Base-by-base conservation (phyloP, 352 stramenopile genomes). In the Phytophthora cryptogea region DNA sequence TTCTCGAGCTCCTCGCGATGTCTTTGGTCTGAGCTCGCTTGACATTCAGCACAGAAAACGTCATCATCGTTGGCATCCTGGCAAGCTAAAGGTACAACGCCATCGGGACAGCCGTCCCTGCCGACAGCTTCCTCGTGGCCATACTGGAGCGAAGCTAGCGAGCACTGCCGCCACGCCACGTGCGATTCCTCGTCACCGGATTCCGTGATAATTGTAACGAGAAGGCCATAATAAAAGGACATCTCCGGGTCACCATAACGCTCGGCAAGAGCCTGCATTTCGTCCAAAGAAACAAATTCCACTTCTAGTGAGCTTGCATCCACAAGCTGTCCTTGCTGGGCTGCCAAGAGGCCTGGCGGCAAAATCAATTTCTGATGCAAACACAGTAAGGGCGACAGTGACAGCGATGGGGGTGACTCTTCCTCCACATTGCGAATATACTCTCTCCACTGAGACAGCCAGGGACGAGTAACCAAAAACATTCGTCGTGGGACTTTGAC, bases 391-490 rank as follows among this genome's bases (percentile, higher is more conserved):
- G 59, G 46, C 4, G 68, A 70, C 8, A 59, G 63, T 0, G 57
- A 66, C 10, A 92, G 55, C 16, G 58, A 40, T 0, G 66, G 41
- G 8, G 83, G 83, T 6, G 39, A 44, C 9, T 69, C 45, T 39
- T 74, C 48, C 16, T 88, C 68, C n/a, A 92, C 70, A 46, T 92
- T 74, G 14, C 79, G 80, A 63, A 94, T 90, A 45, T 92, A 90
- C 28, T 76, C 64, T 32, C 82, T 76, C 85, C 85, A 94, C 14
- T 74, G 58, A 26, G 57, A 20, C 37, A 91, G 73, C 85, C 85
- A 94, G 2, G 17, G 49, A n/a, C 70, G 65, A 32, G 72, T 66
- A 0, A 94, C 54, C 14, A 94, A 43, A 63, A 90, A 92, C 66
- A 89, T 70, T 13, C 70, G 74, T 5, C 65, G 37, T 2, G 61